A percentile compares a stretch with the other conserved stretches of the same genome.
phyloP scores from a whole-genome alignment of 2,329 filamentous ascomycete species.

The Diaporthe eres region DNA sequence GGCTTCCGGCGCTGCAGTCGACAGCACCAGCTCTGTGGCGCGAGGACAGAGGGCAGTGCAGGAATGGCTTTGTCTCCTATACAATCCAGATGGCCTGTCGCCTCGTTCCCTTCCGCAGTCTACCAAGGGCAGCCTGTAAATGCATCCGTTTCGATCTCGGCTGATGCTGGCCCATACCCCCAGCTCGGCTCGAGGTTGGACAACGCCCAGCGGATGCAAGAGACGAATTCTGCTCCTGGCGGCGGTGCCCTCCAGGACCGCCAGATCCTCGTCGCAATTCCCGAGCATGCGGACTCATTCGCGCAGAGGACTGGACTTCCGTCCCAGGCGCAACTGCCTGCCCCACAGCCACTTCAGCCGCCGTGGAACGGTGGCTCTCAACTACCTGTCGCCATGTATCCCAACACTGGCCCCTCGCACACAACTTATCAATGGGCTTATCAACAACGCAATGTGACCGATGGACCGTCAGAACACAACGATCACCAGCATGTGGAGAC shows the following conservation, averaged over 20 bases:
- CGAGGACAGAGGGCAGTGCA: background rate
- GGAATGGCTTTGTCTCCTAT: background rate
- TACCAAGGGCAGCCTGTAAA: background rate
- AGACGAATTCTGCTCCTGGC: background rate
- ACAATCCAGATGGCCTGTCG: background rate
- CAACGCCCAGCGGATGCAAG: background rate
- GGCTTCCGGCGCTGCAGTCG: slow-evolving; percentile 36
- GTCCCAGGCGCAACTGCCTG: background rate
- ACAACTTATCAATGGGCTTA: background rate
- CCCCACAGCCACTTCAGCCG: background rate
- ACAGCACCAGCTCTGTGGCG: slow-evolving; percentile 6
- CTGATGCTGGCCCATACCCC: background rate
- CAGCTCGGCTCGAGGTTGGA: background rate
- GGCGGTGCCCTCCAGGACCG: background rate
- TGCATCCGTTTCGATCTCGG: background rate
- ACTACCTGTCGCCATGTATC: background rate
- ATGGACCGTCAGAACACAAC: background rate
- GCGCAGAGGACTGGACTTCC: background rate
- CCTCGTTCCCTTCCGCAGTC: no score
- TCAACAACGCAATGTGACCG: background rate
- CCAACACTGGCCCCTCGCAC: background rate
- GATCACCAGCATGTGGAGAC: background rate
- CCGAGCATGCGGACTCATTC: background rate
- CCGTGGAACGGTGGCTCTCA: background rate
- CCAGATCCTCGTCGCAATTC: slow-evolving; percentile 10